Base-by-base conservation (phyloP, 805 yeast genomes). In the Candida stauntonica region DNA sequence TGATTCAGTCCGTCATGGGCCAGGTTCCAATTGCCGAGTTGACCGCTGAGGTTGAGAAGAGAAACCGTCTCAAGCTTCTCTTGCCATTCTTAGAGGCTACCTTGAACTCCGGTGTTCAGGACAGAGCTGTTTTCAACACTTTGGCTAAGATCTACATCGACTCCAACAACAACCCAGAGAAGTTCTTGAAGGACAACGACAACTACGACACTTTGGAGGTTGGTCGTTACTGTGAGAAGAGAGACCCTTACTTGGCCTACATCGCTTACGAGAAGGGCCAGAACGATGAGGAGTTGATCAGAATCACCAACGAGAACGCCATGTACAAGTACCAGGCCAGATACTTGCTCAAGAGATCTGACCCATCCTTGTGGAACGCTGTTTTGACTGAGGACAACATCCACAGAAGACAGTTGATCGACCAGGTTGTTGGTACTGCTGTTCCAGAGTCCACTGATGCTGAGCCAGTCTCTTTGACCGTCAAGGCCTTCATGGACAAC, bases 261-360 rank as follows among this genome's bases (percentile, higher is more conserved):
- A 93, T 93, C 66, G 95, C 96, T 36, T 93, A 93, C 65, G 95
- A 94, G 45, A 91, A 89, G 67, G 99, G 99, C 59, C 70, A 74
- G 38, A 89, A 91, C 55, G 96, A 93, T 61, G 81, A 72, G 41
- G 99, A 93, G 62, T 75, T 93, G 57, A 77, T 93, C 55, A 73
- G 77, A 58, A 88, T 93, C 63, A 93, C 99, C 50, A 93, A 93
- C 63, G 98, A 93, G 58, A 93, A 93, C 63, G 77, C 93, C 53
- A 93, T 93, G 99, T 93, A 85, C 75, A 93, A 93, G 64, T 91
- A 93, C 66, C 99, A 93, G 72, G 98, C 98, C n/a, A 81, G 98
- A 63, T 93, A 93, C 61, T 72, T 93, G 54, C 75, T 93, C 52
- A 71, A 78, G 45, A 84, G 95, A 62, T 86, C 96, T n/a, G 96